A percentile compares a stretch with the other conserved stretches of the same genome.
Conservation (phyloP, 441 rosid species). For the Bruguiera hainesii region DNA sequence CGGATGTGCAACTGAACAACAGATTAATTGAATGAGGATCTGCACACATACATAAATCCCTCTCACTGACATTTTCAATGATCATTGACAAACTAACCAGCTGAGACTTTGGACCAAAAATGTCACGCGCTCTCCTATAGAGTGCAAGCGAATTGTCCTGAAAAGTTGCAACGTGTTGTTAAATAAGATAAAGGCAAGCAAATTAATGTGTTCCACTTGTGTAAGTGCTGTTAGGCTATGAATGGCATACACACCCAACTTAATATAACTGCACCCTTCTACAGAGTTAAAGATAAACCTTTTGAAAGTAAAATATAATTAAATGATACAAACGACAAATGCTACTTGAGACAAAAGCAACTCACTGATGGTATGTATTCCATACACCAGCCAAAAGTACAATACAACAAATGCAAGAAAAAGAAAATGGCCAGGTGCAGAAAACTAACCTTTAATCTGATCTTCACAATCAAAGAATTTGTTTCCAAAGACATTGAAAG, state of each 20-base stretch:
- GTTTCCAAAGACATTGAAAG: conserved; percentile 64
- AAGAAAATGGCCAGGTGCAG: conserved; percentile 4
- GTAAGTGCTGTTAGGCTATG: background rate
- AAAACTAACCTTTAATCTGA: conserved; percentile 62
- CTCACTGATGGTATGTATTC: conserved; percentile 7
- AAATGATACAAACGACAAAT: conserved; percentile 1
- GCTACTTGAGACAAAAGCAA: background rate
- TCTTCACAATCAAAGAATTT: conserved; percentile 65
- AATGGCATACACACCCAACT: too few species aligned
- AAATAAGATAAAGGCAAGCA: conserved; percentile 9
- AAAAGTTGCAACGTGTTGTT: conserved; percentile 18
- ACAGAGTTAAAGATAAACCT: background rate
- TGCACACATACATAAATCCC: conserved; percentile 1
- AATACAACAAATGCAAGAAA: background rate
- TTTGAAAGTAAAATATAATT: background rate
- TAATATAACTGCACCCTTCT: too few species aligned
- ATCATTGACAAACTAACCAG: conserved; percentile 35
- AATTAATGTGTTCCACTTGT: background rate
- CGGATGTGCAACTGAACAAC: conserved; percentile 52
- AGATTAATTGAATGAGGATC: conserved; percentile 14
- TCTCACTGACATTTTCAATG: conserved; percentile 9
- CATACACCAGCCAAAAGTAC: background rate
- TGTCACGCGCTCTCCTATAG: conserved; percentile 46
- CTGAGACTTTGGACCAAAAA: conserved; percentile 38
- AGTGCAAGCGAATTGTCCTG: conserved; percentile 49